Base-by-base conservation (phyloP, 257 asterid species). In the Solanum sejunctum region DNA sequence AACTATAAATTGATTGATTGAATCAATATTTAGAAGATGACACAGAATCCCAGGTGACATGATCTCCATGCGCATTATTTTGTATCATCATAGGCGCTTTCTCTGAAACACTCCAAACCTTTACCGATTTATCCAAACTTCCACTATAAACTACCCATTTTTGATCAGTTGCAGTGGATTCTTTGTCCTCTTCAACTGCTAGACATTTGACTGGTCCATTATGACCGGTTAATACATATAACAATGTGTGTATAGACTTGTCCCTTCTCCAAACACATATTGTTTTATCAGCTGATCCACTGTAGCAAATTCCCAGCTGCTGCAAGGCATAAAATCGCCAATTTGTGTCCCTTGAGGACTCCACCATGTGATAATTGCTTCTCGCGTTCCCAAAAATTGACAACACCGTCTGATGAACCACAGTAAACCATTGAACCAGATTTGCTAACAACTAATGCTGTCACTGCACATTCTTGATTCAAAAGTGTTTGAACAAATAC, bases 211-310 rank as follows among this genome's bases (percentile, higher is more conserved):
- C 97, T 16, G 94, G 94, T 36, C 94, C 95, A 1, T 86, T 84
- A 77, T 93, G 95, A 28, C 95, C 95, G 4, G 88, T 73, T 87
- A 93, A 45, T 43, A 92, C 91, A 4, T 94, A 80, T 10, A 92
- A 83, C 7, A 89, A 88, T 52, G 82, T 83, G 82, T 93, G 97
- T 82, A 20, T 83, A 8, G 83, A 58, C 20, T 89, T 91, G 8
- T 89, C 92, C 85, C 95, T 91, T 86, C 92, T 69, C 97, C 97
- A 93, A 89, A 92, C 94, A 69, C 93, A 89, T 80, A 93, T 91
- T 47, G 84, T 89, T 81, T 87, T 88, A 55, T 93, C 96, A 0
- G 96, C 95, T 4, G 93, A 90, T 8, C 97, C 97, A 49, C 94
- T 93, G 45, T 36, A 92, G 87, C 90, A 92, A 54, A 21, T 64